A percentile compares a stretch with the other conserved stretches of the same genome.
These are phyloP conservation scores for Citrus trifoliata DNA, from an alignment of 345 rosid genomes.

Conservation along the genomic window DNA sequence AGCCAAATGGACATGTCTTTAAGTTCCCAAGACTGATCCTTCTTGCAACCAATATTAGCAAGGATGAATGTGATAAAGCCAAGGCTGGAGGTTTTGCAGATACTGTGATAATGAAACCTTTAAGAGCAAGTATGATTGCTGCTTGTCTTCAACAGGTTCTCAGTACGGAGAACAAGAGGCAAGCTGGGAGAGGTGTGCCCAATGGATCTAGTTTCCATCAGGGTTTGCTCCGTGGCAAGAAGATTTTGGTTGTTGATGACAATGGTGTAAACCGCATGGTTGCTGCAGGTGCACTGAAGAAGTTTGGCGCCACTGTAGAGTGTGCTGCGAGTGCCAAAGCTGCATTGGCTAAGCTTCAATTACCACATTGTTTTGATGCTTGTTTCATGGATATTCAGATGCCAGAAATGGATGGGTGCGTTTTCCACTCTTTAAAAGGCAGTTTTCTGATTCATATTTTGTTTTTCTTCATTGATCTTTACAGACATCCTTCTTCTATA, in stretches of 20 bases:
- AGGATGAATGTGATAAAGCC: slow-evolving; percentile 61
- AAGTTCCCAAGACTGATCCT: slow-evolving; percentile 69
- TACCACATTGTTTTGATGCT: slow-evolving; percentile 84
- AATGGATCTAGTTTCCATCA: slow-evolving; percentile 47
- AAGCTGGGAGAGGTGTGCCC: slow-evolving; percentile 33
- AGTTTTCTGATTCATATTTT: neutral
- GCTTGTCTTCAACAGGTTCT: slow-evolving; percentile 91
- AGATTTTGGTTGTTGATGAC: slow-evolving; percentile 92
- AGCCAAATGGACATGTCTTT: slow-evolving; percentile 42
- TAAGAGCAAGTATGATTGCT: slow-evolving; percentile 93
- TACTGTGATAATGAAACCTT: slow-evolving; percentile 87
- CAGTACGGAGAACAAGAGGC: slow-evolving; percentile 62
- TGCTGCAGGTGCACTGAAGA: slow-evolving; percentile 93
- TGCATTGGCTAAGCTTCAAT: slow-evolving; percentile 69
- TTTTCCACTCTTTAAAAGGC: neutral
- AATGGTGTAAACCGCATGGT: slow-evolving; percentile 85
- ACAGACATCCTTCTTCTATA: neutral
- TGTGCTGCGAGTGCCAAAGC: slow-evolving; percentile 85
- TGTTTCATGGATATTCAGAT: slow-evolving; percentile 99
- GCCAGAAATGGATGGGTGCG: slow-evolving; percentile 99
- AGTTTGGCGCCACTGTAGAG: slow-evolving; percentile 86
- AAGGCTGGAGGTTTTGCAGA: slow-evolving; percentile 85
- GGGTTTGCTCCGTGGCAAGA: slow-evolving; percentile 70
- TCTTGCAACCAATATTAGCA: slow-evolving; percentile 72
- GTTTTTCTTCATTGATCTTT: neutral